Evolutionary conservation across 1,284 basidiomycete genomes (phyloP).

Genomic region (Ustilago lituana): DNA sequence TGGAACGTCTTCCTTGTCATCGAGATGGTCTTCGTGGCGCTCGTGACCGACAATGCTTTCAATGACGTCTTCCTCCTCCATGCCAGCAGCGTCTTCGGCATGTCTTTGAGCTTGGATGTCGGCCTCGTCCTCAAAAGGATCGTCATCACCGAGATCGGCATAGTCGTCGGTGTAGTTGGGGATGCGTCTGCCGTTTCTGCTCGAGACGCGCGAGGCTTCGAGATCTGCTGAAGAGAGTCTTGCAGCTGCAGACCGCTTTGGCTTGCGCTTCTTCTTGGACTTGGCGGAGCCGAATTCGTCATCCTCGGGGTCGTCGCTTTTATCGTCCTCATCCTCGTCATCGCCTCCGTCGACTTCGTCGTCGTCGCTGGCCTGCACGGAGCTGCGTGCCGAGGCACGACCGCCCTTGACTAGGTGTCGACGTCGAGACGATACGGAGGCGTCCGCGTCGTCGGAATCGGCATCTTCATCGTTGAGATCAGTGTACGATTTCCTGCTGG

Average conservation of each 20-base stretch:
- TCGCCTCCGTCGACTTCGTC: slow-evolving; percentile 70
- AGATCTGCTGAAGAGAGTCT: slow-evolving; percentile 43
- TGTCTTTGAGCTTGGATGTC: slow-evolving; percentile 42
- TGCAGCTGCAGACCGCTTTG: slow-evolving; percentile 22
- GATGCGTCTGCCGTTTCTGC: slow-evolving; percentile 57
- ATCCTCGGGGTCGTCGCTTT: slow-evolving; percentile 78
- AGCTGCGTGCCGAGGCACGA: slow-evolving; percentile 32
- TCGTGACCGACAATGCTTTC: slow-evolving; percentile 69
- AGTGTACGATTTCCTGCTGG: slow-evolving; percentile 51
- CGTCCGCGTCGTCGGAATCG: slow-evolving; percentile 31
- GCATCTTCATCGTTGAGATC: slow-evolving; percentile 44
- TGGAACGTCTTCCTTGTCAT: slow-evolving; percentile 68
- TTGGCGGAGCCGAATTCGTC: slow-evolving; percentile 33
- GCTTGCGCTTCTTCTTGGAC: slow-evolving; percentile 28
- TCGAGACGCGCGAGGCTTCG: slow-evolving; percentile 57
- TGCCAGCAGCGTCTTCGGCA: slow-evolving; percentile 23
- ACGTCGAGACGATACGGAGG: slow-evolving; percentile 35
- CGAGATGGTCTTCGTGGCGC: slow-evolving; percentile 60
- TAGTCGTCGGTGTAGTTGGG: slow-evolving; percentile 68
- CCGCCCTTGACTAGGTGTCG: slow-evolving; percentile 38
- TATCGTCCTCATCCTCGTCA: slow-evolving; percentile 74
- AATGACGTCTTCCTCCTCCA: slow-evolving; percentile 67
- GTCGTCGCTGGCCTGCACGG: slow-evolving; percentile 65
- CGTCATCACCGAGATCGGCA: slow-evolving; percentile 61
- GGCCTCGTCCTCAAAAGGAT: slow-evolving; percentile 63